A percentile compares a stretch with the other conserved stretches of the same genome.
Evolutionary conservation across 148 eudicot genomes (phyloP).

Genomic region (Selenicereus undatus): DNA sequence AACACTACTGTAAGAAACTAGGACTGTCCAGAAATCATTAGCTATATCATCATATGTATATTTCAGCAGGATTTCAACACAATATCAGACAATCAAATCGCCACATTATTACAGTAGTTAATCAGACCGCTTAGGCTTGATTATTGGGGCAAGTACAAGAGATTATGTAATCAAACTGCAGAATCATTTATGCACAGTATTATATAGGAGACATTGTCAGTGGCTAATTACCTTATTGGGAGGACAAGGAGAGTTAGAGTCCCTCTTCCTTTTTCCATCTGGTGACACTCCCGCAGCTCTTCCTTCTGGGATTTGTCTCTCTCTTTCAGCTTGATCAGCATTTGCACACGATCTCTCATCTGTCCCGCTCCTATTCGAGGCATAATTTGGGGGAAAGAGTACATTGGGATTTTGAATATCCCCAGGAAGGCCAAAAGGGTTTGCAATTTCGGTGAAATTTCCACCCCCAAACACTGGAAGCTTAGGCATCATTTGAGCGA

Average conservation of each 20-base stretch:
- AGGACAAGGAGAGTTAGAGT: conserved; percentile 44
- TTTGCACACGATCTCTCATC: conserved; percentile 22
- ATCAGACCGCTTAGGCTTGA: neutral
- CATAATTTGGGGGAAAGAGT: conserved; percentile 24
- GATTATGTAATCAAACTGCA: conserved; percentile 8
- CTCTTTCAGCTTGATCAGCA: conserved; percentile 30
- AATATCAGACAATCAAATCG: neutral
- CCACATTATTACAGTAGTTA: neutral
- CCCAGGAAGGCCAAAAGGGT: conserved; percentile 49
- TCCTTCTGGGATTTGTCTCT: conserved; percentile 40
- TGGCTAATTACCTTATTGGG: conserved; percentile 44
- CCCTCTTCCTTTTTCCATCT: conserved; percentile 61
- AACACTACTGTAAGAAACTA: conserved; percentile 16
- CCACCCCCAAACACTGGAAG: conserved; percentile 54
- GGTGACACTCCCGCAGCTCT: conserved; percentile 42
- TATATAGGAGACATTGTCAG: neutral
- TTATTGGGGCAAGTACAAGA: neutral
- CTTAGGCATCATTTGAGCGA: conserved; percentile 61
- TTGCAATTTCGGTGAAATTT: conserved; percentile 59
- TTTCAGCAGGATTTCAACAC: neutral
- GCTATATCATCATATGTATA: no score
- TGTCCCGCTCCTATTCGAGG: conserved; percentile 17
- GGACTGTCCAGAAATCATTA: neutral
- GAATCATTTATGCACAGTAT: neutral
- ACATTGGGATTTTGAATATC: conserved; percentile 33